Conservation (phyloP, 148 eudicot species). For the Polygonum maritimum region DNA sequence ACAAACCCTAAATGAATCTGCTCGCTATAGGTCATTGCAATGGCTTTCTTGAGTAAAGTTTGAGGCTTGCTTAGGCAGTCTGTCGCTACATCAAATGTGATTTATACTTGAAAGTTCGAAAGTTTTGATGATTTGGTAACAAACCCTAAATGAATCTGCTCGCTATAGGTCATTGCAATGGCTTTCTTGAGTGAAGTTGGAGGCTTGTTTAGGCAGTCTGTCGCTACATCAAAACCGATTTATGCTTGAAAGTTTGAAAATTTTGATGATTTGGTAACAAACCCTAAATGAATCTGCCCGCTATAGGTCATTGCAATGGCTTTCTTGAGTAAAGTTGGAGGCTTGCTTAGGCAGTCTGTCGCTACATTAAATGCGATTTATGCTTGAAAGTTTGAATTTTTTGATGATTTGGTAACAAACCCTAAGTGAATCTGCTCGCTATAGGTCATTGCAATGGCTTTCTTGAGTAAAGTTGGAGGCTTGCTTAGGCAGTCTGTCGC, state of each 20-base stretch:
- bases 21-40: conserved; percentile 20
- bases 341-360: conserved; percentile 45
- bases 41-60: conserved; percentile 79
- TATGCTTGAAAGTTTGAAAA: neutral
- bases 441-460: conserved; percentile 55
- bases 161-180: conserved; percentile 33
- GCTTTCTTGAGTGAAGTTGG: conserved; percentile 72
- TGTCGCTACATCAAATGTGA: too few relatives aligned
- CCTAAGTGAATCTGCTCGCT: neutral
- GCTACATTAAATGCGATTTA: too few relatives aligned
- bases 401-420: too few relatives aligned
- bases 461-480: conserved; percentile 56
- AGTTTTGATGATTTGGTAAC: too few relatives aligned
- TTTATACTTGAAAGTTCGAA: neutral
- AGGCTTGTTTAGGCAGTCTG: conserved; percentile 34
- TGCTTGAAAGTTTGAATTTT: neutral
- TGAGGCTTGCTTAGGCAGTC: conserved; percentile 44
- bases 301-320: conserved; percentile 49
- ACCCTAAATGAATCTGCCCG: neutral
- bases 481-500: conserved; percentile 48
- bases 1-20: neutral
- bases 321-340: conserved; percentile 61
- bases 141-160: neutral
- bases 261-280: too few relatives aligned
- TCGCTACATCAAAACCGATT: too few relatives aligned